A percentile compares a stretch with the other conserved stretches of the same genome.
Conservation (phyloP, 768 basidiomycete species). For the Leccinum boreale region DNA sequence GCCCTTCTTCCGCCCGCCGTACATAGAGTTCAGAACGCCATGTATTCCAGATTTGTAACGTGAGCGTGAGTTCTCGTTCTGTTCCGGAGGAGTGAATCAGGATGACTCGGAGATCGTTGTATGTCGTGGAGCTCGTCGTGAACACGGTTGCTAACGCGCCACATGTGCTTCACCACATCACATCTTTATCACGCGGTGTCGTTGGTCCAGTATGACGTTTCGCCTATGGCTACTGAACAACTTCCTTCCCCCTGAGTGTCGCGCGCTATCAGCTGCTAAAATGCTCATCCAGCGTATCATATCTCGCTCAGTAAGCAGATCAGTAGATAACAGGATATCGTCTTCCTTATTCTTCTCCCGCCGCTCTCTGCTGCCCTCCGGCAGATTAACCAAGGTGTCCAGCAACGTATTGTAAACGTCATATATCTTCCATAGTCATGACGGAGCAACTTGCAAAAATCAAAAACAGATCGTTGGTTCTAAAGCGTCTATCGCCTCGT, state of each 20-base stretch:
- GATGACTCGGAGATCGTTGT: background rate
- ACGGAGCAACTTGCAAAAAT: background rate
- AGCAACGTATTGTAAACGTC: background rate
- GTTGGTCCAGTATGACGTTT: conserved; percentile 15
- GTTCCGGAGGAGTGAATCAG: background rate
- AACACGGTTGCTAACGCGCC: background rate
- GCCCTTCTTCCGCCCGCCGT: background rate
- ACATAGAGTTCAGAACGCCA: background rate
- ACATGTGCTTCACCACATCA: background rate
- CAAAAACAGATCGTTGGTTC: background rate
- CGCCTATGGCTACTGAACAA: conserved; percentile 1
- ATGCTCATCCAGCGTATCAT: background rate
- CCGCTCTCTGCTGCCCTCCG: background rate
- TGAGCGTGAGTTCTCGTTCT: conserved; percentile 4
- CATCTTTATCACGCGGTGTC: conserved; percentile 20
- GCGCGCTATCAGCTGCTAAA: background rate
- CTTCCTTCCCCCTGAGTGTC: background rate
- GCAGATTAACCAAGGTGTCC: background rate
- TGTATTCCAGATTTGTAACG: conserved; percentile 5
- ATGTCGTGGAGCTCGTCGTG: background rate
- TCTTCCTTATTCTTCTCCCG: background rate
- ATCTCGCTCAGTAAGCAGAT: conserved; percentile 11
- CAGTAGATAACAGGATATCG: conserved; percentile 8
- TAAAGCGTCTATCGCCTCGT: background rate
- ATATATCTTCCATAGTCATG: conserved; percentile 1